These are phyloP conservation scores for Exophiala sp. DNA, from an alignment of 2,329 filamentous ascomycete genomes.

Conservation along the genomic window DNA sequence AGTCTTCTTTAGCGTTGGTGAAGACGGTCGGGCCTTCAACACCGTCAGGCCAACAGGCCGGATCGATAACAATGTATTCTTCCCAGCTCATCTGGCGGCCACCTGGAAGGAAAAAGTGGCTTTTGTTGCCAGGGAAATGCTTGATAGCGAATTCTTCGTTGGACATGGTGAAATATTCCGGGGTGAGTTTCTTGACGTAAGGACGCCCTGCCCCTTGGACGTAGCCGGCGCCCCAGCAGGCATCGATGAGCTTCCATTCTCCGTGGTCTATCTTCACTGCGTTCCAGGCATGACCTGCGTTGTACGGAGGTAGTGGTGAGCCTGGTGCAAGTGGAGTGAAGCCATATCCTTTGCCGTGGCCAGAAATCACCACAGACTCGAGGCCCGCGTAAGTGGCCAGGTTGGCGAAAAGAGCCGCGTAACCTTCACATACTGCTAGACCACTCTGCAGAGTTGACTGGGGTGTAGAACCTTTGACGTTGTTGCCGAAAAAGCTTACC, in stretches of 20 bases:
- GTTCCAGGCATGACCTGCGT: constrained; percentile 81
- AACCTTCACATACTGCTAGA: constrained; percentile 84
- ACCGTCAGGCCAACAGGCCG: constrained; percentile 39
- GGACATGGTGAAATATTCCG: constrained; percentile 53
- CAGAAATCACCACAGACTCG: constrained; percentile 65
- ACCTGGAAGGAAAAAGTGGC: constrained; percentile 69
- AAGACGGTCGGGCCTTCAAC: constrained; percentile 45
- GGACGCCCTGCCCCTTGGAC: constrained; percentile 49
- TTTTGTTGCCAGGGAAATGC: constrained; percentile 68
- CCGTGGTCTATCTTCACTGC: constrained; percentile 80
- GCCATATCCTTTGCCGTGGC: constrained; percentile 83
- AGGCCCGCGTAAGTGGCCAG: constrained; percentile 75
- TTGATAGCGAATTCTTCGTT: constrained; percentile 76
- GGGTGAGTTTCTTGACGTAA: constrained; percentile 64
- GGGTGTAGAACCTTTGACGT: constrained; percentile 61
- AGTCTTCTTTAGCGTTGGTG: constrained; percentile 41
- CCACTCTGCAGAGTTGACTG: constrained; percentile 69
- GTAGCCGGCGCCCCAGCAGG: constrained; percentile 86
- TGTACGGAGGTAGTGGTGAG: constrained; percentile 57
- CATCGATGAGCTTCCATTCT: constrained; percentile 84
- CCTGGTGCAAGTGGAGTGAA: constrained; percentile 59
- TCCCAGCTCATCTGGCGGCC: constrained; percentile 67
- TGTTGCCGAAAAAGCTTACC: constrained; percentile 67
- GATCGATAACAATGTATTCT: constrained; percentile 66
- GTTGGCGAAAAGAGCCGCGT: constrained; percentile 72